Evolutionary conservation across 805 yeast genomes (phyloP).

Genomic region (Saturnispora saitoi): DNA sequence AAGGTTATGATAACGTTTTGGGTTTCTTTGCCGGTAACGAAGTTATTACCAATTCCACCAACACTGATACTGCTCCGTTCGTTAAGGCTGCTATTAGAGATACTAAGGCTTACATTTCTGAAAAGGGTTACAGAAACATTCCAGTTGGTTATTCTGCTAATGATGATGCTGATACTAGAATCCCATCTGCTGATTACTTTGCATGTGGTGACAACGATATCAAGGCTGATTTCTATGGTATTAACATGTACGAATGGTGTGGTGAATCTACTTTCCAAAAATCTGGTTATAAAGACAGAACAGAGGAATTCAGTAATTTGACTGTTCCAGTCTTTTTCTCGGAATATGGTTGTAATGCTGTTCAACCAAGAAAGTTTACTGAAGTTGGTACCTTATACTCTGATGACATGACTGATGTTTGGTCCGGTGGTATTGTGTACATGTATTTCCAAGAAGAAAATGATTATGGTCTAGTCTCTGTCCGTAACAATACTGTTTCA

Average conservation of each 20-base stretch:
- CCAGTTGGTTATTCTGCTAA: constrained; percentile 94
- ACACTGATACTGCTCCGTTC: constrained; percentile 85
- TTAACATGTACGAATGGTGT: constrained; percentile 88
- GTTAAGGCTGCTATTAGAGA: constrained; percentile 97
- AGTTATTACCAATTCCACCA: constrained; percentile 76
- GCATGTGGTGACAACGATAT: constrained; percentile 66
- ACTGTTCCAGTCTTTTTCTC: constrained; percentile 79
- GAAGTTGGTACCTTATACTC: constrained; percentile 65
- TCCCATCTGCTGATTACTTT: constrained; percentile 73
- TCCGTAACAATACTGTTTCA: constrained; percentile 38
- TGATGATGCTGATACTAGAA: constrained; percentile 78
- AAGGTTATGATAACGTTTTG: constrained; percentile 67
- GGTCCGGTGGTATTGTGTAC: constrained; percentile 93
- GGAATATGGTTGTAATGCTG: constrained; percentile 79
- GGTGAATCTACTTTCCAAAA: constrained; percentile 48
- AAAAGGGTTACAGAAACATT: constrained; percentile 58
- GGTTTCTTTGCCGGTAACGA: constrained; percentile 98
- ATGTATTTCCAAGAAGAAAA: constrained; percentile 84
- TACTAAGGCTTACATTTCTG: constrained; percentile 62
- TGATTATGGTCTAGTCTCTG: constrained; percentile 69
- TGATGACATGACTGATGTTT: constrained; percentile 72
- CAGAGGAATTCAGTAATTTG: constrained; percentile 62
- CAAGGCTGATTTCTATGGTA: constrained; percentile 72
- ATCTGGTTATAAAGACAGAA: constrained; percentile 67
- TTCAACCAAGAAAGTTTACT: constrained; percentile 65